A percentile compares a stretch with the other conserved stretches of the same genome.
Evolutionary conservation across 352 stramenopile genomes (phyloP).

Genomic region (Pythium rishiriense): DNA sequence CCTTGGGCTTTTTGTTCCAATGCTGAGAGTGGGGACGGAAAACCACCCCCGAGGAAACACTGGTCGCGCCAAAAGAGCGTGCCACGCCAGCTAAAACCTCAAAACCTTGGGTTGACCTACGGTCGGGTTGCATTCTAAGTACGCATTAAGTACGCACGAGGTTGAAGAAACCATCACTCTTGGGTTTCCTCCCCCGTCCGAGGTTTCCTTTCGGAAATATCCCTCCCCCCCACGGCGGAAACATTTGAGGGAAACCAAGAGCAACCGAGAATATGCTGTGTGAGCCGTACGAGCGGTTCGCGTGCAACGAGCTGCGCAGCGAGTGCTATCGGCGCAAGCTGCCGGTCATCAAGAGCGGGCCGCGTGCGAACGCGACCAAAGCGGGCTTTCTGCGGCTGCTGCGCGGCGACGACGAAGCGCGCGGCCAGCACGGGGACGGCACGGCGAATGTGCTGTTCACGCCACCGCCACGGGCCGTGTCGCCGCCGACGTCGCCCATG

Average conservation of each 20-base stretch:
- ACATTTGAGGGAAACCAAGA: background rate
- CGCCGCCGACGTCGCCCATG: conserved; percentile 5
- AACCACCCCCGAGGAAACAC: background rate
- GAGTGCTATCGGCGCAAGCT: conserved; percentile 31
- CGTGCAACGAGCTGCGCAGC: conserved; percentile 25
- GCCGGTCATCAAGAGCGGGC: conserved; percentile 27
- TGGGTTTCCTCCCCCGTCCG: background rate
- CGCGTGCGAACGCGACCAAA: conserved; percentile 28
- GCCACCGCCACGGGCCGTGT: background rate
- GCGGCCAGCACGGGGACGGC: background rate
- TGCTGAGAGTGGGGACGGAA: background rate
- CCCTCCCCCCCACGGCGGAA: no score
- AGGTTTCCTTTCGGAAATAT: background rate
- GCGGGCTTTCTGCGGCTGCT: conserved; percentile 26
- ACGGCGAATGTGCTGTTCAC: background rate
- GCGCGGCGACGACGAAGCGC: conserved; percentile 4
- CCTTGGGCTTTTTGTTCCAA: conserved; percentile 6
- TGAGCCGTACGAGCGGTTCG: conserved; percentile 27
- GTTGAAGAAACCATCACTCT: conserved; percentile 7
- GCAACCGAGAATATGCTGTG: background rate
- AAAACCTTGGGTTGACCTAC: conserved; percentile 23
- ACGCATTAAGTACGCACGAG: conserved; percentile 2
- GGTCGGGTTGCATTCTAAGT: background rate
- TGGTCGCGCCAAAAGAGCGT: conserved; percentile 12
- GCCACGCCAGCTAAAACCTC: conserved; percentile 10